phyloP scores from a whole-genome alignment of 2,329 filamentous ascomycete species.

The Fusarium odoratissimum region DNA sequence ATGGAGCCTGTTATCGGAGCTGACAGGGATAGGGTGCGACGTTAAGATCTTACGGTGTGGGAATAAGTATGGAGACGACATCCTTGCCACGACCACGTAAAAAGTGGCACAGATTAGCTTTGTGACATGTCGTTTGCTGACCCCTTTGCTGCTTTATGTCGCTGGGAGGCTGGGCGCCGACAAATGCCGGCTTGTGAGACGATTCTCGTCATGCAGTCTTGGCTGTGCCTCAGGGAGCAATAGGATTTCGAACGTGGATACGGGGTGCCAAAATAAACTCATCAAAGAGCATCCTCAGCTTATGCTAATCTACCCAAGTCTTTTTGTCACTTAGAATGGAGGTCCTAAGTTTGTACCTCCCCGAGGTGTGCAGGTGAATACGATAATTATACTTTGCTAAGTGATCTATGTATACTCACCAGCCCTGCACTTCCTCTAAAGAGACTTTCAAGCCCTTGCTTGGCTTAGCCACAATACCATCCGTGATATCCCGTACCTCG shows the following conservation, averaged over 20 bases:
- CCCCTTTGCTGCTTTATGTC: neutral
- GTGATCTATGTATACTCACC: slow-evolving; percentile 10
- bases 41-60: slow-evolving; percentile 22
- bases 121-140: neutral
- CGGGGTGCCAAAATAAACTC: no score
- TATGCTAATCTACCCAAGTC: no score
- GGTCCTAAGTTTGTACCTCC: no score
- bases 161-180: neutral
- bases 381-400: neutral
- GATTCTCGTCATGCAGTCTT: neutral
- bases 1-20: neutral
- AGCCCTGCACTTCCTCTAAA: slow-evolving; percentile 14
- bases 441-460: slow-evolving; percentile 18
- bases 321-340: no score
- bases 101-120: slow-evolving; percentile 1
- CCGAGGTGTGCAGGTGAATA: neutral
- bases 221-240: neutral
- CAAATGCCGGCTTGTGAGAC: neutral
- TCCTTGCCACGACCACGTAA: neutral
- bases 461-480: slow-evolving; percentile 37
- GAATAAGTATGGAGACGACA: neutral
- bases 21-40: neutral
- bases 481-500: slow-evolving; percentile 33
- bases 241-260: no score
- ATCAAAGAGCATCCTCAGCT: no score